Conservation (phyloP, 345 rosid species). For the Gossypium herbaceum region DNA sequence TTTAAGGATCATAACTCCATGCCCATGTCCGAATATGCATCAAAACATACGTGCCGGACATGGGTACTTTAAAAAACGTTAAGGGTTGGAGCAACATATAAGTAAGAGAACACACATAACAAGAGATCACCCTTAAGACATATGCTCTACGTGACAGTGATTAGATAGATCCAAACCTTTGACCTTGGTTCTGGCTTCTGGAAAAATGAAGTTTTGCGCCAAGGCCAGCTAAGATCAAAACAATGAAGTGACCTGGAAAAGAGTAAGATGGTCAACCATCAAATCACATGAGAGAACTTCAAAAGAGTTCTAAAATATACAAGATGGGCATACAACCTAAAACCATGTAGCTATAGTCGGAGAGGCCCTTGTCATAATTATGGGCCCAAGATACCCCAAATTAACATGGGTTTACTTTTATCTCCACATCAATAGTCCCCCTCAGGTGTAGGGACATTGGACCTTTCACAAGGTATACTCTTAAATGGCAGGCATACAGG, state of each 20-base stretch:
- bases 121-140: neutral
- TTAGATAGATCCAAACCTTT: slow-evolving; percentile 49
- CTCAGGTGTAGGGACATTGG: neutral
- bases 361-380: neutral
- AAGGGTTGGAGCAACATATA: neutral
- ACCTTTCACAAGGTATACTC: neutral
- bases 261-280: slow-evolving; percentile 22
- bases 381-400: neutral
- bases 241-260: slow-evolving; percentile 77
- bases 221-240: slow-evolving; percentile 95
- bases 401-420: neutral
- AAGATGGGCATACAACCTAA: neutral
- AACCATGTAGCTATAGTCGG: neutral
- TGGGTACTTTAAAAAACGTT: neutral
- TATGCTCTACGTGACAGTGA: slow-evolving; percentile 1
- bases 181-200: slow-evolving; percentile 61
- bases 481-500: neutral
- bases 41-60: neutral
- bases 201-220: slow-evolving; percentile 69
- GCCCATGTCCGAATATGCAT: neutral
- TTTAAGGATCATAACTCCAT: neutral
- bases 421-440: neutral
- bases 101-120: neutral
- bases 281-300: slow-evolving; percentile 9
- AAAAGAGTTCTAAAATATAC: neutral